Evolutionary conservation across 2,329 filamentous ascomycete genomes (phyloP).

Genomic region (Alternaria triticimaculans): DNA sequence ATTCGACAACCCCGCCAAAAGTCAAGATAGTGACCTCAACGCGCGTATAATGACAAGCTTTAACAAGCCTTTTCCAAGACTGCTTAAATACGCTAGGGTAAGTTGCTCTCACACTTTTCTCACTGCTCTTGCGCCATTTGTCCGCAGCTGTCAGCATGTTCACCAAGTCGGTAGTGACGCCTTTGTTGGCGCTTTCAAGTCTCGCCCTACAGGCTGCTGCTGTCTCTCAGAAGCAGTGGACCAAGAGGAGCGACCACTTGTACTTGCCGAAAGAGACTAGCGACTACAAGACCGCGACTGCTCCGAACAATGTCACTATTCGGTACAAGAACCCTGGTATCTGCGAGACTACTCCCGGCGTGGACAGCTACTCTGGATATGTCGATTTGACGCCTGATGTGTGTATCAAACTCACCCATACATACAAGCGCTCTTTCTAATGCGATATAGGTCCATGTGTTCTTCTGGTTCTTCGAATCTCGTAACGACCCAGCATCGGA

Average conservation of each 20-base stretch:
- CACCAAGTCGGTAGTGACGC: conserved; percentile 14
- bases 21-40: conserved; percentile 17
- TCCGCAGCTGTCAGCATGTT: conserved; percentile 15
- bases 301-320: conserved; percentile 55
- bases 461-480: conserved; percentile 61
- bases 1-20: conserved; percentile 5
- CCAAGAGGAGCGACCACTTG: conserved; percentile 24
- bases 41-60: conserved; percentile 15
- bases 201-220: conserved; percentile 21
- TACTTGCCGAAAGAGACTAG: conserved; percentile 49
- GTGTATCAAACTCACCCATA: background rate
- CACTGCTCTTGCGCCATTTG: background rate
- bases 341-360: conserved; percentile 61
- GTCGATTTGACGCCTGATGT: conserved; percentile 46
- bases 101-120: background rate
- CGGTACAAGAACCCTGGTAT: conserved; percentile 62
- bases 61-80: conserved; percentile 17
- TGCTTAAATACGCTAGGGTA: conserved; percentile 25
- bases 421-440: background rate
- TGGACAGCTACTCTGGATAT: conserved; percentile 56
- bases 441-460: conserved; percentile 41
- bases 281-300: conserved; percentile 54
- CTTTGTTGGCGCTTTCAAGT: conserved; percentile 19
- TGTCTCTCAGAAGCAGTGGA: conserved; percentile 28
- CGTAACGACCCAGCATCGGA: conserved; percentile 55